Evolutionary conservation across 768 basidiomycete species (phyloP).

Genomic region (Hypholoma sublateritium): DNA sequence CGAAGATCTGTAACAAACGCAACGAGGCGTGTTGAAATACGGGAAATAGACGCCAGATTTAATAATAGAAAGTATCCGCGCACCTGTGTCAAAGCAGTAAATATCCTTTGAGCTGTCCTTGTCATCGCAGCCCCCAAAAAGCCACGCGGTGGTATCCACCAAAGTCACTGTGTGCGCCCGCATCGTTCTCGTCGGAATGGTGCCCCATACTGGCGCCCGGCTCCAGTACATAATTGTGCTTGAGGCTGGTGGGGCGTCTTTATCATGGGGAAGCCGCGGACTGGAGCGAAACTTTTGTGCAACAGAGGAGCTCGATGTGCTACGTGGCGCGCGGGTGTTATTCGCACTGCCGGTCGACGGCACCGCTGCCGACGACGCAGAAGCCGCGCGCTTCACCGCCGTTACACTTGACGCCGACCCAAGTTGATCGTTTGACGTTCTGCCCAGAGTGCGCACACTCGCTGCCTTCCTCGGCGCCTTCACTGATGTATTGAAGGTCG

Average conservation of each 20-base stretch:
- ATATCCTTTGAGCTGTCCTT: conserved; percentile 72
- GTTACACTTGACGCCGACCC: conserved; percentile 13
- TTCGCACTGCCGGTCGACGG: conserved; percentile 5
- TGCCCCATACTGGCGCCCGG: conserved; percentile 75
- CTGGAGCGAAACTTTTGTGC: conserved; percentile 24
- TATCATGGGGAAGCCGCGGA: conserved; percentile 63
- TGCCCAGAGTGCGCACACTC: conserved; percentile 35
- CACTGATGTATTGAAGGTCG: conserved; percentile 10
- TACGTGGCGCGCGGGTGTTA: conserved; percentile 11
- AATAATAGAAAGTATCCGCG: conserved; percentile 13
- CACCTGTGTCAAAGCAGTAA: conserved; percentile 85
- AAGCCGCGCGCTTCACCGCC: conserved; percentile 22
- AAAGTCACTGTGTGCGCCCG: conserved; percentile 84
- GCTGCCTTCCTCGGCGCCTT: conserved; percentile 24
- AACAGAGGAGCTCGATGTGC: conserved; percentile 4
- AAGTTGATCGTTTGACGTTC: conserved; percentile 23
- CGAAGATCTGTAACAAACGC: not conserved
- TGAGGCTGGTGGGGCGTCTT: conserved; percentile 58
- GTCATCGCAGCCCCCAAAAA: conserved; percentile 89
- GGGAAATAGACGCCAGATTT: too few species aligned
- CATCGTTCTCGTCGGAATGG: conserved; percentile 63
- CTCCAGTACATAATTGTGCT: conserved; percentile 87
- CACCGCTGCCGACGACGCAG: conserved; percentile 9
- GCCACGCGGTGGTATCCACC: conserved; percentile 80
- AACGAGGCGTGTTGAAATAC: not conserved